These are phyloP conservation scores for Dioscorea dumetorum DNA, from an alignment of 106 monocot genomes.

Conservation along the genomic window DNA sequence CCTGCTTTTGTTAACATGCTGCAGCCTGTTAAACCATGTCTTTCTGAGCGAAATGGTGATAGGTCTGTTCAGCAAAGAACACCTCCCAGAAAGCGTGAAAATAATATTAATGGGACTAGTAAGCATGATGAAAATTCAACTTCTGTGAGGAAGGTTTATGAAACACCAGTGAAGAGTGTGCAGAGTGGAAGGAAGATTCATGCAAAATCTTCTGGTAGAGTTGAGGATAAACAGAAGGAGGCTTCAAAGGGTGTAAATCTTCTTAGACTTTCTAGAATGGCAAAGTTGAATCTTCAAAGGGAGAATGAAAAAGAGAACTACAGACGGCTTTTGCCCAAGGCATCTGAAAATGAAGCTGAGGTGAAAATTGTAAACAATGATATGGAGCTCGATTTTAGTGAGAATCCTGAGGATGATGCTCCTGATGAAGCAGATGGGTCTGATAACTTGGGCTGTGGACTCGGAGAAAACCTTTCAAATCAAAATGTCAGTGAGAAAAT, in stretches of 20 bases:
- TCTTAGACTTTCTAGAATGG: constrained; percentile 81
- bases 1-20: constrained; percentile 63
- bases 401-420: constrained; percentile 76
- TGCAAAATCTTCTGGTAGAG: constrained; percentile 33
- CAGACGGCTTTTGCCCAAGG: constrained; percentile 46
- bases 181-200: constrained; percentile 34
- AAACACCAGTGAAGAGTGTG: constrained; percentile 51
- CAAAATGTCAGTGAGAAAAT: constrained; percentile 20
- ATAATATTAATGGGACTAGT: constrained; percentile 19
- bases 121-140: constrained; percentile 51
- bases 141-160: constrained; percentile 21
- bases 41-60: constrained; percentile 52
- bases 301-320: constrained; percentile 96
- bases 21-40: constrained; percentile 37
- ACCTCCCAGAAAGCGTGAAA: constrained; percentile 41
- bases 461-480: constrained; percentile 21
- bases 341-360: constrained; percentile 63
- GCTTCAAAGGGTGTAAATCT: constrained; percentile 51
- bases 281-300: constrained; percentile 81
- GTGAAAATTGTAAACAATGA: constrained; percentile 94
- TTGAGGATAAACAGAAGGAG: constrained; percentile 37
- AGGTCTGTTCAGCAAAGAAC: constrained; percentile 47
- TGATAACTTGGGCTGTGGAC: constrained; percentile 16
- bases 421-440: constrained; percentile 60
- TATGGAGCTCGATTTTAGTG: constrained; percentile 99